Conservation (phyloP, 257 asterid species). For the Ajuga chamaepitys region DNA sequence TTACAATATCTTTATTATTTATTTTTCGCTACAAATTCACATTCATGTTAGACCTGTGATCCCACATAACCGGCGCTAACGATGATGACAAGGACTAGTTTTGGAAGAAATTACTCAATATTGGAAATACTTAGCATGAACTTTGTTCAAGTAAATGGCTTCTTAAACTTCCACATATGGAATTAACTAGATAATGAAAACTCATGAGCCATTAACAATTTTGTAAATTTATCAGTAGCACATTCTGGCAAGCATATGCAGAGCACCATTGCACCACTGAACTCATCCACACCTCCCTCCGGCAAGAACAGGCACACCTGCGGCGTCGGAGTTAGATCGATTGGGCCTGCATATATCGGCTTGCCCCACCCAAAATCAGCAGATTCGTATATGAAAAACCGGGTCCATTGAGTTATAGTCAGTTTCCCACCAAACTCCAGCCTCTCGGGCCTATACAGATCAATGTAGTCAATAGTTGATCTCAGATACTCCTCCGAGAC, state of each 20-base stretch:
- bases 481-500: constrained; percentile 69
- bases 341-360: constrained; percentile 80
- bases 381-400: constrained; percentile 62
- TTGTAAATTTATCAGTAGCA: constrained; percentile 45
- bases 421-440: constrained; percentile 84
- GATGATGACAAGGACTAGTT: no score
- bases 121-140: neutral
- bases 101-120: neutral
- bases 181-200: neutral
- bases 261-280: constrained; percentile 59
- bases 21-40: no score
- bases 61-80: no score
- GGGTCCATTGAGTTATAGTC: constrained; percentile 88
- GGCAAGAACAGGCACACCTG: constrained; percentile 80
- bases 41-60: no score
- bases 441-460: constrained; percentile 59
- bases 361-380: constrained; percentile 93
- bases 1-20: neutral
- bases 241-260: constrained; percentile 86
- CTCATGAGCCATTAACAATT: constrained; percentile 26
- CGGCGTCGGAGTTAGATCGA: constrained; percentile 83
- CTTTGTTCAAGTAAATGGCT: neutral
- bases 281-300: constrained; percentile 37
- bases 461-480: constrained; percentile 68
- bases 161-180: neutral